Evolutionary conservation across 768 basidiomycete genomes (phyloP), one percentile per base, ranked within the genome.

Genomic region (Lactarius trivialis): DNA sequence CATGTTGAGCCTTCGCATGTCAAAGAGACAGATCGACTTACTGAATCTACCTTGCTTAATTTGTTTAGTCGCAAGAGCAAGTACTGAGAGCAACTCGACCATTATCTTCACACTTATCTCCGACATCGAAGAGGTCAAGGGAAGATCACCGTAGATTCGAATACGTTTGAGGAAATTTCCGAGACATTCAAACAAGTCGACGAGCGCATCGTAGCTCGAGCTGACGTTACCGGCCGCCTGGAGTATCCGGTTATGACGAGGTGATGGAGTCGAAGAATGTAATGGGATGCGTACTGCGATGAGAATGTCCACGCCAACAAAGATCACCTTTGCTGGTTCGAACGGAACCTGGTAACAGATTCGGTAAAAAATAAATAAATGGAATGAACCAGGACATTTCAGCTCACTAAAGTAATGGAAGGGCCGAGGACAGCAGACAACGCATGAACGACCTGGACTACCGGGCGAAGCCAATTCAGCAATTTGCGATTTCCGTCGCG

Each of bases 51-150:
- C 54, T 1, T 55, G 60, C 14, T 39, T 37, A n/a, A 60, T 45
- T 19, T 60, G 33, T 14, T 49, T 49, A 4, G 54, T 55, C 0
- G 60, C 60, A 2, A 60, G 34, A 24, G 60, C 54, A 11, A 60
- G 36, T 0, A 33, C 55, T 1, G 34, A 37, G 12, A 60, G 34
- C 5, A 60, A 26, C 36, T 60, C 54, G 8, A 32, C 45, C 7
- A 60, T 30, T n/a, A 60, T 49, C 36, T 55, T 60, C 0, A 50
- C 28, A 1, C 48, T 5, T 5, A 55, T 24, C 7, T 34, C n/a
- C 2, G 28, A 32, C 36, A 61, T 41, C 6, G 36, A 37, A 15
- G 28, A 2, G 15, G 60, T 49, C 12, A 12, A 28, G 21, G 54
- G 48, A 7, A 55, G 6, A 28, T 17, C 30, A 5, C 34, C 41